phyloP scores from a whole-genome alignment of 352 stramenopile species.

The Globisporangium mamillatum region DNA sequence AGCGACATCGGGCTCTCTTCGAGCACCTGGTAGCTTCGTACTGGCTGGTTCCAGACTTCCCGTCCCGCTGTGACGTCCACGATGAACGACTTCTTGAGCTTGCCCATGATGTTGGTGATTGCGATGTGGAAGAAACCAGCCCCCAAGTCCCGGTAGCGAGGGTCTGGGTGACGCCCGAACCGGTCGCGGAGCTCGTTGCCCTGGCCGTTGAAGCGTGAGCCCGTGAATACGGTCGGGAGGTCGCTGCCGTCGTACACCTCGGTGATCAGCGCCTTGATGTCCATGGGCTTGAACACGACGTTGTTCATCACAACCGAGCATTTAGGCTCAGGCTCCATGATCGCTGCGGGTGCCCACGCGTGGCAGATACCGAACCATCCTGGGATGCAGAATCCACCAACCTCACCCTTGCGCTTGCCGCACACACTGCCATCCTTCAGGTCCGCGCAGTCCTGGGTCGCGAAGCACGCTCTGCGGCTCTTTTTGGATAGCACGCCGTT shows the following conservation, averaged over 20 bases:
- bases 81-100: slow-evolving; percentile 47
- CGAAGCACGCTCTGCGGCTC: slow-evolving; percentile 26
- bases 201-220: slow-evolving; percentile 43
- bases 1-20: slow-evolving; percentile 33
- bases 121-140: slow-evolving; percentile 58
- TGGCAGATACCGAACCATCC: slow-evolving; percentile 64
- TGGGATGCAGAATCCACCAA: slow-evolving; percentile 40
- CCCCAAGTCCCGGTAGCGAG: slow-evolving; percentile 38
- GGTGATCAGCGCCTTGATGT: slow-evolving; percentile 56
- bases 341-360: slow-evolving; percentile 49
- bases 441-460: slow-evolving; percentile 26
- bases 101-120: slow-evolving; percentile 51
- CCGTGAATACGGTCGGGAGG: slow-evolving; percentile 53
- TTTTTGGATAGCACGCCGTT: slow-evolving; percentile 43
- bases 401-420: slow-evolving; percentile 29
- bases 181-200: slow-evolving; percentile 36
- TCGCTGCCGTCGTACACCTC: slow-evolving; percentile 48
- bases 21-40: slow-evolving; percentile 37
- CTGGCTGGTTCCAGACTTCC: slow-evolving; percentile 59
- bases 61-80: slow-evolving; percentile 46
- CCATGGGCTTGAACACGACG: slow-evolving; percentile 47
- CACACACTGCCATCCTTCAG: slow-evolving; percentile 44
- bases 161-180: slow-evolving; percentile 42
- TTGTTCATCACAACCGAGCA: slow-evolving; percentile 50
- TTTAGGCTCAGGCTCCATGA: slow-evolving; percentile 42